Evolutionary conservation across 1,139 yeast species (phyloP).

Genomic region (Lodderomyces theae): DNA sequence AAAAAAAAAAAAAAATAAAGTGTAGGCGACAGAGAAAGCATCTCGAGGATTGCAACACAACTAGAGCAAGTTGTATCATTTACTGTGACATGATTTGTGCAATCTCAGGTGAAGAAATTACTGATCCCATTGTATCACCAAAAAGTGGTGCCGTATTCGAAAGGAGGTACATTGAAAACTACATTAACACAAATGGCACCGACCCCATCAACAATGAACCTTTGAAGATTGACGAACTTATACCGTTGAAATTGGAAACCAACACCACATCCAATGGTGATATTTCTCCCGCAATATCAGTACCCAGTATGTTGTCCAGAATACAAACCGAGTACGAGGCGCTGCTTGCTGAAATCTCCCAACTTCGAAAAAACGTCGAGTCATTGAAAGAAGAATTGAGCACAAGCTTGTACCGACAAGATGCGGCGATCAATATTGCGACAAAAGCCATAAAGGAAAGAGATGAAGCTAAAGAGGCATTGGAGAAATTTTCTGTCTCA

Average conservation of each 20-base stretch:
- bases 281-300: conserved; percentile 58
- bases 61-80: too few relatives aligned
- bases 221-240: conserved; percentile 55
- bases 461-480: conserved; percentile 65
- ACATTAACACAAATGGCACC: conserved; percentile 59
- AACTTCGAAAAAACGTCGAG: conserved; percentile 68
- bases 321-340: conserved; percentile 93
- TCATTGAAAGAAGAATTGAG: conserved; percentile 71
- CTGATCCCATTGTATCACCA: conserved; percentile 72
- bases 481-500: conserved; percentile 45
- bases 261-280: background rate
- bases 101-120: conserved; percentile 67
- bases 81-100: conserved; percentile 17
- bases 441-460: conserved; percentile 69
- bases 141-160: conserved; percentile 75
- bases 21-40: background rate
- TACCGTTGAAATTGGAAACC: conserved; percentile 33
- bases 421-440: conserved; percentile 88
- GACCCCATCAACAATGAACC: conserved; percentile 78
- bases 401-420: conserved; percentile 75
- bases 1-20: background rate
- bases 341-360: conserved; percentile 74
- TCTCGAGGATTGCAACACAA: background rate
- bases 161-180: conserved; percentile 54
- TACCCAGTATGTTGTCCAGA: conserved; percentile 71